Conservation (phyloP, 163 green algal species). For the Prototheca wickerhamii region DNA sequence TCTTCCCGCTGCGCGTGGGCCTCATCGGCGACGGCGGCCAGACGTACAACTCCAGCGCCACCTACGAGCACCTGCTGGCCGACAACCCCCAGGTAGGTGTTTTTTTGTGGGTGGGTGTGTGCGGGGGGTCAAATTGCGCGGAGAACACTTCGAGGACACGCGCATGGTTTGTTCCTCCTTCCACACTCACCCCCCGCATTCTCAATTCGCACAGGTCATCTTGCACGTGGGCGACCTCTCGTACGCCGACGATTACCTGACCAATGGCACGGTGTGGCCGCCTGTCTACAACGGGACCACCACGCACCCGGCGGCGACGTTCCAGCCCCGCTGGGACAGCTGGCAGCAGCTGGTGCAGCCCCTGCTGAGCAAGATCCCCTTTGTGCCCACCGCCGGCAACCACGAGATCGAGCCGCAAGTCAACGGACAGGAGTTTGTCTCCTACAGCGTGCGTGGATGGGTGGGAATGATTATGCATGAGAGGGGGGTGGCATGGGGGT, state of each 20-base stretch:
- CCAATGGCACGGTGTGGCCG: neutral
- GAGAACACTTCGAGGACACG: neutral
- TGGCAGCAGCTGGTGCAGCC: slow-evolving; percentile 4
- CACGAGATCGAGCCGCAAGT: slow-evolving; percentile 6
- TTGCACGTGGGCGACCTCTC: slow-evolving; percentile 9
- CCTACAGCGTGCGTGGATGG: neutral
- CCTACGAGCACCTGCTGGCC: slow-evolving; percentile 1
- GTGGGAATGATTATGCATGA: neutral
- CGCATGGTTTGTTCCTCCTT: neutral
- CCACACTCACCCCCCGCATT: neutral
- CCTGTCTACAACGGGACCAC: neutral
- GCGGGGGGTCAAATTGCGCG: neutral
- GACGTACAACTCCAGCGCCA: slow-evolving; percentile 11
- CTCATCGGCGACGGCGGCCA: slow-evolving; percentile 10
- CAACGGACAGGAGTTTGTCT: neutral
- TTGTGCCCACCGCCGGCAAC: slow-evolving; percentile 6
- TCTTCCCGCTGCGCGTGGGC: neutral
- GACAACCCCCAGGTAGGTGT: slow-evolving; percentile 3
- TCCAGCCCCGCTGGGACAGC: slow-evolving; percentile 8
- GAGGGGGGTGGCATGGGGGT: neutral
- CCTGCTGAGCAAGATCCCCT: neutral
- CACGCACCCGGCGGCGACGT: neutral
- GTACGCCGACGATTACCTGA: neutral
- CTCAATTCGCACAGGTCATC: slow-evolving; percentile 1
- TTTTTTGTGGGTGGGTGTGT: neutral